Evolutionary conservation across 306 rosid species (phyloP).

Genomic region (Astragalus membranaceus): DNA sequence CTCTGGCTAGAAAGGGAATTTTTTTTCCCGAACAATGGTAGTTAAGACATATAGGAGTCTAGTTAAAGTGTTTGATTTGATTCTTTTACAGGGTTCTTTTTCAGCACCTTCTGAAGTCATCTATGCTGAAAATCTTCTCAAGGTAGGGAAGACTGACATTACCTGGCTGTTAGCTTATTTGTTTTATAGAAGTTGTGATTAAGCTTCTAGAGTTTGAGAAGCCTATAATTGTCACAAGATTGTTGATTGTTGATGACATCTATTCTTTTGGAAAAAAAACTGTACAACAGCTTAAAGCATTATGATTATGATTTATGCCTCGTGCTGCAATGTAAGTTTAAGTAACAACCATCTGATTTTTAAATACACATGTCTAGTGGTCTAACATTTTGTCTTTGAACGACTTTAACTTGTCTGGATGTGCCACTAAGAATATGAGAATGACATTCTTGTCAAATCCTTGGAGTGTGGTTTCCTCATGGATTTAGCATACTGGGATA

Average conservation of each 20-base stretch:
- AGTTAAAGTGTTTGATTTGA: constrained; percentile 6
- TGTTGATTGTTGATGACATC: background rate
- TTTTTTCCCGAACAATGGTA: constrained; percentile 13
- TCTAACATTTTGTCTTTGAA: background rate
- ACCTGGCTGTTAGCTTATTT: constrained; percentile 11
- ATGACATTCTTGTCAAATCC: background rate
- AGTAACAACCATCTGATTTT: background rate
- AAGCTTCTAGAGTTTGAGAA: background rate
- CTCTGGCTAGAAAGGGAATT: constrained; percentile 8
- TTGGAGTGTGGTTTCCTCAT: background rate
- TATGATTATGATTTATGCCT: background rate
- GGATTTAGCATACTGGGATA: background rate
- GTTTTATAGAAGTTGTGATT: background rate
- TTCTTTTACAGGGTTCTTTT: constrained; percentile 50
- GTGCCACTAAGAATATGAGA: background rate
- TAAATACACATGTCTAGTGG: background rate
- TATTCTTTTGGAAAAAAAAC: background rate
- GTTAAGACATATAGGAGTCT: constrained; percentile 2
- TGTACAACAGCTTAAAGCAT: background rate
- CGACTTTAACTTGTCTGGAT: background rate
- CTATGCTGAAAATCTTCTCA: constrained; percentile 79
- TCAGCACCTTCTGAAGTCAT: constrained; percentile 39
- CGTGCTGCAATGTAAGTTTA: background rate
- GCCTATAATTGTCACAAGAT: background rate
- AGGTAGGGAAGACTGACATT: constrained; percentile 50